Conservation (phyloP, 805 yeast species). For the Kodamaea sagamina region DNA sequence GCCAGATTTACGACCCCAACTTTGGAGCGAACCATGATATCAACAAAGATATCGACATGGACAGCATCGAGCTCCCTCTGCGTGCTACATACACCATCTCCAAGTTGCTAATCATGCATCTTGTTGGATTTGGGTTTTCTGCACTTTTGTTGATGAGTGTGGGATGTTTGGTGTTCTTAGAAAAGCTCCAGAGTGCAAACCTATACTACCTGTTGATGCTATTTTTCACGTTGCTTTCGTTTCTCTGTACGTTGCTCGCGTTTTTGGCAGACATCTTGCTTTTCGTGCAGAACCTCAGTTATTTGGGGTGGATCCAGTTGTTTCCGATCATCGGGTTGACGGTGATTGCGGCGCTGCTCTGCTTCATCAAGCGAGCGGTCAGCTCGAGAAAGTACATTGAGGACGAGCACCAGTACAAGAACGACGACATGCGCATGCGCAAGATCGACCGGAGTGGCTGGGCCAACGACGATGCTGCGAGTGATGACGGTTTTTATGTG, state of each 20-base stretch:
- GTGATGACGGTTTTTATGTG: conserved; percentile 47
- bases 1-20: conserved; percentile 16
- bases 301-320: conserved; percentile 85
- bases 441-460: conserved; percentile 15
- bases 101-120: conserved; percentile 44
- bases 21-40: conserved; percentile 3
- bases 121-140: conserved; percentile 38
- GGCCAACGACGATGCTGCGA: conserved; percentile 24
- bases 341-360: conserved; percentile 61
- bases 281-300: conserved; percentile 72
- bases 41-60: conserved; percentile 12
- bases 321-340: conserved; percentile 68
- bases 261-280: conserved; percentile 80
- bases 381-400: conserved; percentile 49
- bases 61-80: conserved; percentile 41
- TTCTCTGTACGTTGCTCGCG: conserved; percentile 67
- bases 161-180: conserved; percentile 3
- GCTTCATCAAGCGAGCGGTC: conserved; percentile 71
- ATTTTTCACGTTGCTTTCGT: conserved; percentile 64
- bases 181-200: conserved; percentile 8
- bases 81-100: conserved; percentile 41
- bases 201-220: conserved; percentile 53
- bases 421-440: conserved; percentile 37
- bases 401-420: conserved; percentile 29
- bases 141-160: conserved; percentile 22